These are phyloP conservation scores for Serendipita indica DNA, from an alignment of 768 basidiomycete species.

Conservation along the genomic window DNA sequence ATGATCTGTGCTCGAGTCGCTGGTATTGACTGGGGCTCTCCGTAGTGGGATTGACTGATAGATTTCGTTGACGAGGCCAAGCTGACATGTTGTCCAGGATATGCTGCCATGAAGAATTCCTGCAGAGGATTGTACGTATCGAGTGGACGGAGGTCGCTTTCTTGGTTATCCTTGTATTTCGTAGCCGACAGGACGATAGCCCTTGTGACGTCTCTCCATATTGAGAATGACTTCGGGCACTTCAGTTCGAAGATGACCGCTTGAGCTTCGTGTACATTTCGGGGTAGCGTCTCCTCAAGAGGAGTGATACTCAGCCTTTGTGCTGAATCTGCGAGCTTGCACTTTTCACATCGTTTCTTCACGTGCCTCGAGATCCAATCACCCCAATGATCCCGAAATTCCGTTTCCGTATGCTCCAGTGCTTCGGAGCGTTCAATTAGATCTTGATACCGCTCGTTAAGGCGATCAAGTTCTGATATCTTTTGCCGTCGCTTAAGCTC, in stretches of 20 bases:
- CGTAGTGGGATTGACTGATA: slow-evolving; percentile 24
- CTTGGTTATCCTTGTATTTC: no score
- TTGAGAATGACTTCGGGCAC: slow-evolving; percentile 26
- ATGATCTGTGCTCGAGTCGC: slow-evolving; percentile 15
- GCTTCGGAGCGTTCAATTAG: no score
- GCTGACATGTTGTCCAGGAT: slow-evolving; percentile 19
- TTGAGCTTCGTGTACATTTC: slow-evolving; percentile 16
- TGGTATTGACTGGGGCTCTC: slow-evolving; percentile 14
- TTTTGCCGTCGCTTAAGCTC: no score
- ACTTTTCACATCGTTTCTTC: no score
- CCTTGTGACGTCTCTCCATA: slow-evolving; percentile 33
- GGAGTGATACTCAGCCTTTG: slow-evolving; percentile 21
- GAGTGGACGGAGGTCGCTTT: no score
- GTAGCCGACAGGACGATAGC: no score
- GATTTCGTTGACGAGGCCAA: slow-evolving; percentile 27
- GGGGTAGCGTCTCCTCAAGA: slow-evolving; percentile 36
- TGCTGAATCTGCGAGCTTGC: slow-evolving; percentile 16
- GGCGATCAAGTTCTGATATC: no score
- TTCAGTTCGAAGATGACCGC: slow-evolving; percentile 30
- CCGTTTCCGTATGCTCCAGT: no score
- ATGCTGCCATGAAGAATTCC: background rate
- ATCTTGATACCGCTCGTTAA: no score
- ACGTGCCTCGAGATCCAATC: no score
- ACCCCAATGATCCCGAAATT: no score
- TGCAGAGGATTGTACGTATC: slow-evolving; percentile 14